Conservation (phyloP, 2,329 filamentous ascomycete species). For the Thelonectria blattea region DNA sequence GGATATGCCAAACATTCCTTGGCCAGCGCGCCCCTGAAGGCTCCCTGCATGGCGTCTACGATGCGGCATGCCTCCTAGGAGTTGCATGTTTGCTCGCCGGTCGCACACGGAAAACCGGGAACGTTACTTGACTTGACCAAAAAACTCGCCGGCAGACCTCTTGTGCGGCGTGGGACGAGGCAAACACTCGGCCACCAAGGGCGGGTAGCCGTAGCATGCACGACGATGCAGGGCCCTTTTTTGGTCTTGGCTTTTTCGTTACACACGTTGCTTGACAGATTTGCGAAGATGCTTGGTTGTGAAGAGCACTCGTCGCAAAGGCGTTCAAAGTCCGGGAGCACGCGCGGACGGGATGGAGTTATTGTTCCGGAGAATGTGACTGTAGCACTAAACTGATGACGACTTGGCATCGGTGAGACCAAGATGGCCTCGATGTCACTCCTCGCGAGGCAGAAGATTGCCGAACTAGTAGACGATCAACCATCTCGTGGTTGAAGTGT, state of each 20-base stretch:
- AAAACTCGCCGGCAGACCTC: neutral
- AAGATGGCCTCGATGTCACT: neutral
- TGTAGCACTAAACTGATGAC: no score
- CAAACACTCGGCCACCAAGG: neutral
- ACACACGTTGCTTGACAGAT: neutral
- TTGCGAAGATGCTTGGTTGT: no score
- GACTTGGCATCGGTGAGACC: neutral
- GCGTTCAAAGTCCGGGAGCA: no score
- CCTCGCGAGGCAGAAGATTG: neutral
- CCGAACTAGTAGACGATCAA: neutral
- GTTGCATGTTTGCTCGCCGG: neutral
- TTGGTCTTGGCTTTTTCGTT: neutral
- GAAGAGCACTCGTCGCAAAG: no score
- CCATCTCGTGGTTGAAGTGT: neutral
- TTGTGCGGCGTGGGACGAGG: neutral
- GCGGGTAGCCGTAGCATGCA: neutral
- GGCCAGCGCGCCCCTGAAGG: neutral
- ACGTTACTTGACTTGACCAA: neutral
- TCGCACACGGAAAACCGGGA: neutral
- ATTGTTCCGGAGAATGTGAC: neutral
- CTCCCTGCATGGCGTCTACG: neutral
- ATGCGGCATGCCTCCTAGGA: neutral
- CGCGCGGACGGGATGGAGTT: neutral
- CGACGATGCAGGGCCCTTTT: neutral
- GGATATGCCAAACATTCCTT: neutral